These are phyloP conservation scores for Fraxinus angustifolia DNA, from an alignment of 305 asterid genomes.

Conservation along the genomic window DNA sequence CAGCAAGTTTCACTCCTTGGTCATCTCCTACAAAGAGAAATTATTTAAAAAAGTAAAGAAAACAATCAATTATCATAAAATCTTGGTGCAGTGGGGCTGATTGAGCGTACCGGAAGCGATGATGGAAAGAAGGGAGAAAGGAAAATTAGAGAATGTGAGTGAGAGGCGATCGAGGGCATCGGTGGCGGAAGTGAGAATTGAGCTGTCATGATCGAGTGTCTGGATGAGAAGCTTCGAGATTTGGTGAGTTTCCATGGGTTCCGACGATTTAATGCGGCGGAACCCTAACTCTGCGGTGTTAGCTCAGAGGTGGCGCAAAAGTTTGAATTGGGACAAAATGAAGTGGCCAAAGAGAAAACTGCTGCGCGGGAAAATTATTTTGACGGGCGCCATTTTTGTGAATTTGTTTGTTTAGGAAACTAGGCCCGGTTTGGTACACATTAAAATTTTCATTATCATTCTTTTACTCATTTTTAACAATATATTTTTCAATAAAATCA, in stretches of 20 bases:
- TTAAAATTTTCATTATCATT: no score
- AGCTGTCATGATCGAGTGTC: constrained; percentile 31
- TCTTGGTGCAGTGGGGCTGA: background rate
- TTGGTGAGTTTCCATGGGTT: constrained; percentile 27
- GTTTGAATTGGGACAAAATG: background rate
- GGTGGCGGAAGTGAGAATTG: constrained; percentile 26
- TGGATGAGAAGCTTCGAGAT: constrained; percentile 30
- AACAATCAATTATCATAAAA: background rate
- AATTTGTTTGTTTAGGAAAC: background rate
- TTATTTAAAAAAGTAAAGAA: constrained; percentile 1
- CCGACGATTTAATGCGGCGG: constrained; percentile 15
- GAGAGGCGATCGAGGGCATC: constrained; percentile 36
- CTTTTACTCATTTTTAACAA: no score
- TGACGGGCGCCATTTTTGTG: background rate
- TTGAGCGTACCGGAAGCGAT: constrained; percentile 24
- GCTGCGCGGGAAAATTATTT: constrained; percentile 29
- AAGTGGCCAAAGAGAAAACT: background rate
- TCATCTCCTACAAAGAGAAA: constrained; percentile 23
- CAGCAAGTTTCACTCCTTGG: constrained; percentile 35
- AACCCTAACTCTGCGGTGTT: constrained; percentile 27
- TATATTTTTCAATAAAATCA: no score
- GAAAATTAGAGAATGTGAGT: constrained; percentile 24
- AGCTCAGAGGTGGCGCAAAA: background rate
- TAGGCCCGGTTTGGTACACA: background rate
- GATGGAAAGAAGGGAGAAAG: constrained; percentile 31